Base-by-base conservation (phyloP, 139 green algal species). In the Auxenochlorella pyrenoidosa region DNA sequence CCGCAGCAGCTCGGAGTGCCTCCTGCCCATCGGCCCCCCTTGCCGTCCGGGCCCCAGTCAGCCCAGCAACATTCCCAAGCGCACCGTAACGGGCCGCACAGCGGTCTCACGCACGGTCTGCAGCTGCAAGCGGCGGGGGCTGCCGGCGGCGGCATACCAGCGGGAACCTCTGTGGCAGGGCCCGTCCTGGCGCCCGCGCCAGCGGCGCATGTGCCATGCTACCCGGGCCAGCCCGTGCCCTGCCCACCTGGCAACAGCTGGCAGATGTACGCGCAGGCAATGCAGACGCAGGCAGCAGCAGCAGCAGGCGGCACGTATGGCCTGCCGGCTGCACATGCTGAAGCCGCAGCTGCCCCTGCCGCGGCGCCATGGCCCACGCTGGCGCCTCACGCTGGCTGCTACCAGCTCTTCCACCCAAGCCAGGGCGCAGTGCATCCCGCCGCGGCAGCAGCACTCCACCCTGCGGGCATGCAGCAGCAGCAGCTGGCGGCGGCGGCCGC, bases 91-190 rank as follows among this genome's bases (percentile, higher is more conserved):
- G 66, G 30, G n/a, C 66, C 66, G 16, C 66, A 78, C 41, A 80
- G 73, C 73, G n/a, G 28, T 30, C 28, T 80, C 40, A 80, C 73
- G 43, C 73, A 80, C 73, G 54, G 41, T 26, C 41, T 80, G 73
- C 73, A 80, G 41, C 73, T 47, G 38, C 72, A 78, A 22, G 38
- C 38, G 72, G 40, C 72, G 38, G 72, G 36, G 19, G 72, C 38
- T 32, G 73, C 41, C 26, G 0, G 41, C 41, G 41, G 73, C 40
- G 34, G 72, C 72, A 51, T 18, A 36, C 10, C 21, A 40, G 36
- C 38, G 72, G 32, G 16, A 41, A 24, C 72, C 72, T 58, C 40
- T 38, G 68, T 4, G 1, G n/a, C 5, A 1, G 68, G 22, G 5
- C 32, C 68, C n/a, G 68, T 34, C 68, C 10, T 26, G 68, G 68